phyloP scores from a whole-genome alignment of 495 filamentous ascomycete genomes.

The Penicillium fimorum region DNA sequence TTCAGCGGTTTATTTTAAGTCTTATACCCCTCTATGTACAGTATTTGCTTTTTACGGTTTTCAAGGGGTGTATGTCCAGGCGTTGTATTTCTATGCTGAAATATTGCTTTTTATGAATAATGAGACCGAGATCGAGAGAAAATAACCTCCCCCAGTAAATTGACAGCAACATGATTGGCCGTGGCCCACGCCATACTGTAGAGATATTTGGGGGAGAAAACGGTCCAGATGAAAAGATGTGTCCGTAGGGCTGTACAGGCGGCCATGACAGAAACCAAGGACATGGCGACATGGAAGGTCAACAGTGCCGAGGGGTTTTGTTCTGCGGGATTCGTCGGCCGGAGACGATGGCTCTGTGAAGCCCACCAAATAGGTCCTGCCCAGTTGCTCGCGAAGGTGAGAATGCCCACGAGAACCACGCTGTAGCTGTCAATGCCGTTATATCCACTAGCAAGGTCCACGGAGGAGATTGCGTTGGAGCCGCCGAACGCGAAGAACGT shows the following conservation, averaged over 20 bases:
- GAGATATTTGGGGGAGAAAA: conserved; percentile 95
- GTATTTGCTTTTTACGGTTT: conserved; percentile 26
- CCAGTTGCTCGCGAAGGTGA: conserved; percentile 91
- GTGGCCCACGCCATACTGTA: conserved; percentile 86
- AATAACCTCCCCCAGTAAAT: conserved; percentile 46
- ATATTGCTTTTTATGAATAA: background rate
- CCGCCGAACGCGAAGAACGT: conserved; percentile 91
- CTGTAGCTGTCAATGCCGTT: conserved; percentile 76
- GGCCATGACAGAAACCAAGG: conserved; percentile 72
- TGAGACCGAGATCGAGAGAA: conserved; percentile 49
- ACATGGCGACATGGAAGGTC: conserved; percentile 63
- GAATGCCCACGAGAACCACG: conserved; percentile 63
- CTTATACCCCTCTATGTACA: conserved; percentile 16
- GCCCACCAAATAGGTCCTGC: conserved; percentile 87
- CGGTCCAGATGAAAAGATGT: conserved; percentile 98
- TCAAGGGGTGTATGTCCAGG: background rate
- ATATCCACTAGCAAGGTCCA: conserved; percentile 80
- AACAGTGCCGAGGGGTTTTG: conserved; percentile 54
- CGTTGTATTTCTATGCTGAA: conserved; percentile 1
- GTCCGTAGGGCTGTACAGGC: conserved; percentile 81
- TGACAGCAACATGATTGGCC: conserved; percentile 74
- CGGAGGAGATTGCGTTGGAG: conserved; percentile 86
- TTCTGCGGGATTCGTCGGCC: conserved; percentile 31
- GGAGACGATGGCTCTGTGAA: conserved; percentile 55
- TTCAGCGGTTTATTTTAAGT: conserved; percentile 54